phyloP scores from a whole-genome alignment of 2,329 filamentous ascomycete species.

The Pseudogymnoascus sp. region DNA sequence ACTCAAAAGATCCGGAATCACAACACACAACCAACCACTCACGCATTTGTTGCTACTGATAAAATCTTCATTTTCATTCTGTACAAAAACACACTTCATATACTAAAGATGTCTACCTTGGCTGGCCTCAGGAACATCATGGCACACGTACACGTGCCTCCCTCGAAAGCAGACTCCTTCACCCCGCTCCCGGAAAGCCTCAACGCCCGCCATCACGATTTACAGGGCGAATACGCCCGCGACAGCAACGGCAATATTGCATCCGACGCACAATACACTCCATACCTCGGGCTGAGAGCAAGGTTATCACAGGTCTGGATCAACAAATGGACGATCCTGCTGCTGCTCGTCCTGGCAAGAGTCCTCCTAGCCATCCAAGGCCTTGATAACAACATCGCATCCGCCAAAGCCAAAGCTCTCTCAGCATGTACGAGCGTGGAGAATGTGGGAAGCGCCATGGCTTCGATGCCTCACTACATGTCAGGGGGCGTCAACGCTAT shows the following conservation, averaged over 20 bases:
- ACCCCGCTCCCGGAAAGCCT: conserved; percentile 31
- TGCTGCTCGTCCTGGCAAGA: conserved; percentile 76
- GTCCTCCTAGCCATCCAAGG: conserved; percentile 67
- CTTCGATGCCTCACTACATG: conserved; percentile 96
- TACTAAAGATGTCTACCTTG: conserved; percentile 27
- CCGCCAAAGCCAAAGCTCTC: conserved; percentile 73
- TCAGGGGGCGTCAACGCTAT: conserved; percentile 81
- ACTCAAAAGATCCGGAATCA: background rate
- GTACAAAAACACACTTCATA: conserved; percentile 11
- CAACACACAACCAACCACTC: conserved; percentile 10
- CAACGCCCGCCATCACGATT: conserved; percentile 24
- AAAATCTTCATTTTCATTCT: conserved; percentile 7
- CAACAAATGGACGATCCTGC: conserved; percentile 90
- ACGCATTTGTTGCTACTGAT: conserved; percentile 10
- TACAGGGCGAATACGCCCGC: conserved; percentile 21
- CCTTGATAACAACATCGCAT: conserved; percentile 65
- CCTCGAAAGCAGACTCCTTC: conserved; percentile 21
- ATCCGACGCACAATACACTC: conserved; percentile 67
- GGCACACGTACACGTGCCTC: conserved; percentile 28
- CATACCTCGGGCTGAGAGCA: conserved; percentile 83
- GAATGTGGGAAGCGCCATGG: conserved; percentile 88
- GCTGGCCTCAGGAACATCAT: conserved; percentile 25
- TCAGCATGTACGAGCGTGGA: conserved; percentile 89
- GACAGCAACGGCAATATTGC: conserved; percentile 28
- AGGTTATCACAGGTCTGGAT: conserved; percentile 94